Evolutionary conservation across 768 basidiomycete species (phyloP), one percentile per base, ranked within the genome.

Genomic region (Rhodotorula kratochvilovae): DNA sequence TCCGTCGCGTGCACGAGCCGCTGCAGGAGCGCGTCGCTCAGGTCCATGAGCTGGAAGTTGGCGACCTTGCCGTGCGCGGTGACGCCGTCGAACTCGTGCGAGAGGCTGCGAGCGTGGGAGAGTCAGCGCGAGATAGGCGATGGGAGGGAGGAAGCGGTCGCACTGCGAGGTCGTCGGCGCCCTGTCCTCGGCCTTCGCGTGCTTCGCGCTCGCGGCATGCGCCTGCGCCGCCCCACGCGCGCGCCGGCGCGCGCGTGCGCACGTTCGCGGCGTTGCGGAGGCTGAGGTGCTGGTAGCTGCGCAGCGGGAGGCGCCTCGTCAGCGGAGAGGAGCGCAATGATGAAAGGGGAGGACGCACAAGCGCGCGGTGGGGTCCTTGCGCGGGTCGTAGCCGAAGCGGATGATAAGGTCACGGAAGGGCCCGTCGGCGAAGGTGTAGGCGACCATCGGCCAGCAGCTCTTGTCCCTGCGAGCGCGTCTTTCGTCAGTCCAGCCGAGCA

Each of bases 1-100:
- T 86, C 84, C 10, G 86, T 83, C 68, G 89, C 86, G 70, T 89
- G 85, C 62, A 98, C 90, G 86, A 94, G 88, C 48, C 84, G 83
- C 74, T 86, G 86, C 59, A 96, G 81, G 85, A 93, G 88, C 12
- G 88, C 87, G 79, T 99, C 96, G 13, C 84, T 81, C 73, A 99
- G 90, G 79, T 99, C 96, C 79, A 90, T 90, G 12, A 99, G 83
- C 80, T 98, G 96, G 81, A 91, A 99, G 27, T 92, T 90, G 2
- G 92, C 92, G 0, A 91, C 89, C 79, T 95, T 90, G 76, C 89
- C 88, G 56, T 88, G 87, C 57, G 92, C 80, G 13, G 85, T 86
- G 68, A 86, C 79, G 0, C 95, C 96, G 79, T 99, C 92, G 75
- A 98, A 99, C 43, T 92, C 85, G 79, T 98, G 92, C 0, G 89